phyloP scores from a whole-genome alignment of 768 basidiomycete genomes.

The Leccinum uliginosum region DNA sequence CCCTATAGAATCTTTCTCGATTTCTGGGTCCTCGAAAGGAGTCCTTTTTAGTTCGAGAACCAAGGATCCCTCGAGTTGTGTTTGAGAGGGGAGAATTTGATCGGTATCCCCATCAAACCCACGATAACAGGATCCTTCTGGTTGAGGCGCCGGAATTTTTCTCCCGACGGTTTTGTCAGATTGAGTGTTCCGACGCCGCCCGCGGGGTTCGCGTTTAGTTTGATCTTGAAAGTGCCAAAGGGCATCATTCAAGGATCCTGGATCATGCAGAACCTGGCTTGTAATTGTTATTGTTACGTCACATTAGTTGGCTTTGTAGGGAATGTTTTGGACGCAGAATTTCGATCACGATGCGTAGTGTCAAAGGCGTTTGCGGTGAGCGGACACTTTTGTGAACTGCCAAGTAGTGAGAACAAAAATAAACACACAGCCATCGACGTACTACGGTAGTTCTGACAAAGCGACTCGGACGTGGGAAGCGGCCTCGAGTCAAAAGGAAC shows the following conservation, averaged over 20 bases:
- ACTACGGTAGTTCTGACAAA: not conserved
- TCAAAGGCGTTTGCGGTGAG: too few relatives aligned
- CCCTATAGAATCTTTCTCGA: constrained; percentile 43
- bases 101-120: constrained; percentile 36
- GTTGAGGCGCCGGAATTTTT: constrained; percentile 44
- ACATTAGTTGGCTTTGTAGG: constrained; percentile 43
- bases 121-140: constrained; percentile 34
- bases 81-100: constrained; percentile 26
- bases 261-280: constrained; percentile 43
- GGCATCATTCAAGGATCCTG: constrained; percentile 25
- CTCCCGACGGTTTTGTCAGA: constrained; percentile 31
- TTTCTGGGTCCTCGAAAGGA: constrained; percentile 50
- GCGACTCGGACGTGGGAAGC: not conserved
- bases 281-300: constrained; percentile 55
- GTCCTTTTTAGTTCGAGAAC: constrained; percentile 45
- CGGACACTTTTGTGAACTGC: too few relatives aligned
- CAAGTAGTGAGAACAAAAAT: not conserved
- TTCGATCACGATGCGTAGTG: constrained; percentile 29
- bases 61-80: constrained; percentile 11
- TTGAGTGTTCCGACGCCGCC: constrained; percentile 44
- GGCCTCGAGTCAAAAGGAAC: not conserved
- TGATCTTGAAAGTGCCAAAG: constrained; percentile 47
- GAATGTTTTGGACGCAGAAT: constrained; percentile 31
- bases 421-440: not conserved
- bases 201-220: constrained; percentile 42